These are phyloP conservation scores for Acmispon strigosus DNA, from an alignment of 306 rosid genomes.

Conservation along the genomic window DNA sequence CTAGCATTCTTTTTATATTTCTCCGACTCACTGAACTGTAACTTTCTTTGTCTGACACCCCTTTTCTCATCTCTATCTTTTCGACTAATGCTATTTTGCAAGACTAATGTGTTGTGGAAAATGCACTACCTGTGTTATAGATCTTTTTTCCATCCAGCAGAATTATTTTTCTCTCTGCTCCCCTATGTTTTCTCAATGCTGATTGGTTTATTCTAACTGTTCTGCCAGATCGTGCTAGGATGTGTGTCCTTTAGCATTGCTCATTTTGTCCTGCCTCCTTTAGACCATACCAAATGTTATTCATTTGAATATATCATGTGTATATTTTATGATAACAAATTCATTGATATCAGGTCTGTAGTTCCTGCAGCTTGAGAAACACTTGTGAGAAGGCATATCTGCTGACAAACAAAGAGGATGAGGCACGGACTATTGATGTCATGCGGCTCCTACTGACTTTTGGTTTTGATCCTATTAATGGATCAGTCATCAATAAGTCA, in stretches of 20 bases:
- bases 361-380: constrained; percentile 97
- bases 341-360: constrained; percentile 77
- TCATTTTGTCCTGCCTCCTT: constrained; percentile 1
- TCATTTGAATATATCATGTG: background rate
- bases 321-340: constrained; percentile 19
- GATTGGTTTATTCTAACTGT: too few relatives aligned
- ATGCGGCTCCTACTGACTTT: constrained; percentile 72
- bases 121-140: too few relatives aligned
- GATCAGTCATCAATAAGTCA: constrained; percentile 46
- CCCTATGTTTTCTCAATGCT: too few relatives aligned
- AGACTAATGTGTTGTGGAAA: too few relatives aligned
- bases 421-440: constrained; percentile 78
- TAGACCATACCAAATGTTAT: background rate
- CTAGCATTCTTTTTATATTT: background rate
- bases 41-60: background rate
- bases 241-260: too few relatives aligned
- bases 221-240: too few relatives aligned
- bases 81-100: too few relatives aligned
- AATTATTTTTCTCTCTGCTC: too few relatives aligned
- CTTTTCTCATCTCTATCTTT: background rate
- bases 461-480: constrained; percentile 80
- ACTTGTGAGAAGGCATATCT: constrained; percentile 79
- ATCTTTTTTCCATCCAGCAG: too few relatives aligned
- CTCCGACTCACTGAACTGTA: background rate
- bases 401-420: constrained; percentile 83